These are phyloP conservation scores for Juncus effusus DNA, from an alignment of 176 grass and related monocot genomes.

Conservation along the genomic window DNA sequence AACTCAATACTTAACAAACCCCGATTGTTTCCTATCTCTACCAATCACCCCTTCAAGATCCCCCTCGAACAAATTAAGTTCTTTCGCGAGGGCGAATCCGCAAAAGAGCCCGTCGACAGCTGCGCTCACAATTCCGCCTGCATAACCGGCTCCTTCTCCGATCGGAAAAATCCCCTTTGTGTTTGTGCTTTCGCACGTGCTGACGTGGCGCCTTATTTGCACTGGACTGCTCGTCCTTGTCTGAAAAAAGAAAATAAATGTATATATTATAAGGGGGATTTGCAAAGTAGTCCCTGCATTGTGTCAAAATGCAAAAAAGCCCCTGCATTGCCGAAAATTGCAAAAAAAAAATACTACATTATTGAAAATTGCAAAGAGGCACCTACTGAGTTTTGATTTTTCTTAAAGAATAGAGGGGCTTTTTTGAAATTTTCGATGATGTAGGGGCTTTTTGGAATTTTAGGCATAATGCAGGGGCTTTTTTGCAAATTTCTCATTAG, in stretches of 20 bases:
- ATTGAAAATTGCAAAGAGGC: too few relatives aligned
- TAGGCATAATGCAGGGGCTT: too few relatives aligned
- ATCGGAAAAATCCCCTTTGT: slow-evolving; percentile 71
- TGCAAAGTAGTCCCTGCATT: not conserved
- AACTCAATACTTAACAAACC: slow-evolving; percentile 64
- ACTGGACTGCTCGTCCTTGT: slow-evolving; percentile 91
- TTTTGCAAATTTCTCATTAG: too few relatives aligned
- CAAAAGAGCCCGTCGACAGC: slow-evolving; percentile 94
- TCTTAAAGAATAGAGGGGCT: too few relatives aligned
- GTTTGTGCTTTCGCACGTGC: slow-evolving; percentile 74
- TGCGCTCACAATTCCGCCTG: slow-evolving; percentile 88
- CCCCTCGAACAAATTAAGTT: slow-evolving; percentile 59
- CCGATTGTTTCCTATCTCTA: slow-evolving; percentile 70
- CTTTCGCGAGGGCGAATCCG: slow-evolving; percentile 85
- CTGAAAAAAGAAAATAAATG: slow-evolving; percentile 32
- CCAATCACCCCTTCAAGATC: slow-evolving; percentile 65
- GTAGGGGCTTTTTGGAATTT: too few relatives aligned
- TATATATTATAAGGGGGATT: not conserved
- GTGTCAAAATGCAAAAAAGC: not conserved
- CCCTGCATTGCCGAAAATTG: too few relatives aligned
- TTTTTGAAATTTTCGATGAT: too few relatives aligned
- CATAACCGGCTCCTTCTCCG: slow-evolving; percentile 92
- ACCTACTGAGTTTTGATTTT: too few relatives aligned
- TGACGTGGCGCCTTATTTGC: slow-evolving; percentile 57
- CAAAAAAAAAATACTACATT: slow-evolving; percentile 16